These are phyloP conservation scores for Tirmania nivea DNA, from an alignment of 495 filamentous ascomycete species.

Conservation along the genomic window DNA sequence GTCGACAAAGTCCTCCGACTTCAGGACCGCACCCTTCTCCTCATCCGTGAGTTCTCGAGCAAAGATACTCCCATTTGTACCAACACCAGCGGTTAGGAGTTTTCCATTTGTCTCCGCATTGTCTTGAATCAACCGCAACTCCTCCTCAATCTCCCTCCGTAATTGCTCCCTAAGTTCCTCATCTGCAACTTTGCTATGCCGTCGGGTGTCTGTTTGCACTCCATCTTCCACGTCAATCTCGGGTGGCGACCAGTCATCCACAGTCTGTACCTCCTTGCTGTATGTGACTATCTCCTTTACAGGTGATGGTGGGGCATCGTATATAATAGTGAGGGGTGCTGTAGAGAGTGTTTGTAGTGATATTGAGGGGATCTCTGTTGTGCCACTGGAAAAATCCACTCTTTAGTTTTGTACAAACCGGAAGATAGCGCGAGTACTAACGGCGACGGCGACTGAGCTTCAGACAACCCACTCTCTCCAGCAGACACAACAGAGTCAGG, in stretches of 20 bases:
- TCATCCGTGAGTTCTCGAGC: slow-evolving; percentile 62
- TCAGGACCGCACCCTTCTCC: slow-evolving; percentile 75
- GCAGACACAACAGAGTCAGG: slow-evolving; percentile 52
- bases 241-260: slow-evolving; percentile 39
- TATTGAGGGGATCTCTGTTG: slow-evolving; percentile 14
- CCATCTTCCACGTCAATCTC: slow-evolving; percentile 41
- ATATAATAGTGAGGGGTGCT: slow-evolving; percentile 44
- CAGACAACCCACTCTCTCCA: slow-evolving; percentile 15
- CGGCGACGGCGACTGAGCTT: slow-evolving; percentile 11
- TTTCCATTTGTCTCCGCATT: slow-evolving; percentile 32
- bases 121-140: slow-evolving; percentile 35
- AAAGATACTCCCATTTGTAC: slow-evolving; percentile 34
- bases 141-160: slow-evolving; percentile 76
- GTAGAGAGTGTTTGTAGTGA: slow-evolving; percentile 44
- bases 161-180: slow-evolving; percentile 74
- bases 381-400: too few species aligned
- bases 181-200: slow-evolving; percentile 44
- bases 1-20: slow-evolving; percentile 77
- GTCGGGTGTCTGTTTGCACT: slow-evolving; percentile 21
- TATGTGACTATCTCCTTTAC: slow-evolving; percentile 71
- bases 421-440: too few species aligned
- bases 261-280: slow-evolving; percentile 86
- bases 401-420: too few species aligned
- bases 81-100: slow-evolving; percentile 3
- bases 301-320: slow-evolving; percentile 50